Base-by-base conservation (phyloP, 176 grass and related monocot genomes). In the Musa beccarii region DNA sequence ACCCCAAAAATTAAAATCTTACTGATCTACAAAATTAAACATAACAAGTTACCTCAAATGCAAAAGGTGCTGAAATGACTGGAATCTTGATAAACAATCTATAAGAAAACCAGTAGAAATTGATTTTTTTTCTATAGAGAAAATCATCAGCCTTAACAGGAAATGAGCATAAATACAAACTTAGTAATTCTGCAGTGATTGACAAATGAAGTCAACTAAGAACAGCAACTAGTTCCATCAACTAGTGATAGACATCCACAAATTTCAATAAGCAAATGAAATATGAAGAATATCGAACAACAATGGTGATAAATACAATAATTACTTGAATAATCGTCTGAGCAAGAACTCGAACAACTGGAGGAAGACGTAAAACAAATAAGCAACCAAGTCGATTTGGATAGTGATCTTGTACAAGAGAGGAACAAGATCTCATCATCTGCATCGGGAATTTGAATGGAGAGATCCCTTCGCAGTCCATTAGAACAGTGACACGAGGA, bases 391-490 rank as follows among this genome's bases (percentile, higher is more conserved):
- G 88, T 64, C 95, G 84, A 73, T 89, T 91, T 10, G 95, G 95
- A 86, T 94, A 94, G 66, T 99, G 89, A 61, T 99, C 95, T 78
- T 94, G 90, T 67, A 94, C 83, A 72, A 94, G 74, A 80, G 80
- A 89, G 68, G 87, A 78, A 81, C 90, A 88, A 10, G 86, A 83
- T 76, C 95, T 99, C 90, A 94, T 83, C 88, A 92, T 92, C 84
- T 99, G 91, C 91, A 99, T 92, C 3, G 95, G 95, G 81, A 99
- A 94, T 81, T 55, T 93, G 84, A 99, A 91, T 79, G 95, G 88
- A 81, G 91, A 94, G 66, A 91, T 77, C 5, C 95, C 95, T 81
- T 89, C 85, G 53, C 91, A 99, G 74, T 99, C 95, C 88, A 99
- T 79, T 71, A 99, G 76, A 75, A 99, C 91, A 11, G 88, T 94